Percentiles rank a stretch among this genome's conserved stretches.
Evolutionary conservation across 176 grass and related monocot species (phyloP).

Genomic region (Zoysia japonica): DNA sequence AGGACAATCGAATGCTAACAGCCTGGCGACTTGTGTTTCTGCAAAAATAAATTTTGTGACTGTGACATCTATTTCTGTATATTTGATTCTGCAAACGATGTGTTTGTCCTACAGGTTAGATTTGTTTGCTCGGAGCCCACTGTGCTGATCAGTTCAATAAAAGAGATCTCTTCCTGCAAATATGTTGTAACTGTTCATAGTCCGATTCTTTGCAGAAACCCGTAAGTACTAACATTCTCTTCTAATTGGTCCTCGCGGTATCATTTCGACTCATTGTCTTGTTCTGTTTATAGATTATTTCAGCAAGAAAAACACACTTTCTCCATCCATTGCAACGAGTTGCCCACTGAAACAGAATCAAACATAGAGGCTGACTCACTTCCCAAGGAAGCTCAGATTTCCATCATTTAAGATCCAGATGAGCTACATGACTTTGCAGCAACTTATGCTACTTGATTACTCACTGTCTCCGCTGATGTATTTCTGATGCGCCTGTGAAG

Average conservation of each 20-base stretch:
- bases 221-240: conserved; percentile 51
- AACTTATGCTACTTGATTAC: conserved; percentile 52
- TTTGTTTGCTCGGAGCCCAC: conserved; percentile 80
- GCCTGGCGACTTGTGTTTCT: not conserved
- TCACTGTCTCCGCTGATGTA: not conserved
- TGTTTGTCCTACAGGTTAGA: conserved; percentile 64
- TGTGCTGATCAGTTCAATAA: conserved; percentile 81
- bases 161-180: conserved; percentile 93
- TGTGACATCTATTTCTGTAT: not conserved
- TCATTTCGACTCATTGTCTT: conserved; percentile 3
- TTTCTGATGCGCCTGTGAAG: not conserved
- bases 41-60: not conserved
- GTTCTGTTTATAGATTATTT: conserved; percentile 58
- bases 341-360: conserved; percentile 37
- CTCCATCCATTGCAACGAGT: conserved; percentile 76
- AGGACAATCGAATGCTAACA: not conserved
- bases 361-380: conserved; percentile 38
- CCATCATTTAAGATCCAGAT: conserved; percentile 48
- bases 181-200: conserved; percentile 79
- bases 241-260: not conserved
- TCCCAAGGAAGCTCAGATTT: conserved; percentile 49
- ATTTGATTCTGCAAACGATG: conserved; percentile 1
- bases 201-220: conserved; percentile 93
- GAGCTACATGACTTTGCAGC: conserved; percentile 46
- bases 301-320: conserved; percentile 75